phyloP scores from a whole-genome alignment of 768 basidiomycete species.

The Pisolithus orientalis region DNA sequence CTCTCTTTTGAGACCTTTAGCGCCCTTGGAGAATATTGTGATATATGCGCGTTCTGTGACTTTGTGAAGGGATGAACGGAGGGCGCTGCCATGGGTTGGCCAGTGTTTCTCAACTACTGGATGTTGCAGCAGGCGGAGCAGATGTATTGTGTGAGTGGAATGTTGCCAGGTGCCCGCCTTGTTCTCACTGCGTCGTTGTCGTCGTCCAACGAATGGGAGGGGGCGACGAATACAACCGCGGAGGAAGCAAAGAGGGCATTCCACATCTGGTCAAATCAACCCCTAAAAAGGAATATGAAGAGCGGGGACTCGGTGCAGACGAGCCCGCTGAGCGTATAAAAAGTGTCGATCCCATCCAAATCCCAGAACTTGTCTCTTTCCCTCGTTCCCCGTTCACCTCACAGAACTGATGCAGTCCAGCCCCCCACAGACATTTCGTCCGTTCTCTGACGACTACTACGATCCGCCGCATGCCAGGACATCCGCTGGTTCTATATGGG shows the following conservation, averaged over 20 bases:
- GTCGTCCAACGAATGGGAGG: background rate
- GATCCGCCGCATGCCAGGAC: constrained; percentile 37
- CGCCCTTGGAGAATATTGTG: no score
- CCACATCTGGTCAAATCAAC: constrained; percentile 23
- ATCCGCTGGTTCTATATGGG: constrained; percentile 65
- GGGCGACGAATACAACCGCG: background rate
- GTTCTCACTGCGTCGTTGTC: background rate
- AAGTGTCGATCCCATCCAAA: constrained; percentile 3
- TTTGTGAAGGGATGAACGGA: background rate
- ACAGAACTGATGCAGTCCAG: constrained; percentile 22
- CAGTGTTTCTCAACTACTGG: no score
- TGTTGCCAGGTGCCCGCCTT: no score
- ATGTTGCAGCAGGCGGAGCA: no score
- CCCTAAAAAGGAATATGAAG: constrained; percentile 23
- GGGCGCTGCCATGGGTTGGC: background rate
- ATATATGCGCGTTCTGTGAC: background rate
- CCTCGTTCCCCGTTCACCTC: constrained; percentile 27
- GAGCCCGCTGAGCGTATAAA: constrained; percentile 31
- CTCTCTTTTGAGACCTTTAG: no score
- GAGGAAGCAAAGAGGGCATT: constrained; percentile 25
- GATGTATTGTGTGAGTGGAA: no score
- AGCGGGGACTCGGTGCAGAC: constrained; percentile 14
- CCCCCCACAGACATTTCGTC: constrained; percentile 21
- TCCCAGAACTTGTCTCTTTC: background rate
- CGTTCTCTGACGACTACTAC: constrained; percentile 35